Percentiles rank a stretch among this genome's conserved stretches.
Evolutionary conservation across 1,284 basidiomycete genomes (phyloP).

Genomic region (Sparassis latifolia): DNA sequence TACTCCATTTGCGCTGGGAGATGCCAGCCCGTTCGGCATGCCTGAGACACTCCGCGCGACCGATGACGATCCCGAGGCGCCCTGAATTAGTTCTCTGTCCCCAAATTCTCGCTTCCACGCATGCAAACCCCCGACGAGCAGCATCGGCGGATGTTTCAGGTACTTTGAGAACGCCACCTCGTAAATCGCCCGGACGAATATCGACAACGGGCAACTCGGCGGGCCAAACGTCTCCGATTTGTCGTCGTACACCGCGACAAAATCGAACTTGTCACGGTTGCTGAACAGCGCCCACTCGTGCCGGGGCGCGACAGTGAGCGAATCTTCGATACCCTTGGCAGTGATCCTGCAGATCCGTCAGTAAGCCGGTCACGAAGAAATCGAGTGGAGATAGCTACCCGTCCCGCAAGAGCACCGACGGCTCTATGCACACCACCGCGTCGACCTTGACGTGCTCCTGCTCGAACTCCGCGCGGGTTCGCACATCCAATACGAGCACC

Average conservation of each 20-base stretch:
- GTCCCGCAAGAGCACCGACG: constrained; percentile 62
- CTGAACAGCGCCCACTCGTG: constrained; percentile 69
- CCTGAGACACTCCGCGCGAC: constrained; percentile 2
- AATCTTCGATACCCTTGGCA: constrained; percentile 66
- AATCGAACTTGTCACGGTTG: constrained; percentile 82
- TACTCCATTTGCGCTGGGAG: constrained; percentile 14
- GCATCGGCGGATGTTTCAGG: constrained; percentile 73
- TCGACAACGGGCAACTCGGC: constrained; percentile 45
- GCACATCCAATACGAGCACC: constrained; percentile 79
- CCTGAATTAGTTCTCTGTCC: constrained; percentile 37
- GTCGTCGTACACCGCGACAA: constrained; percentile 86
- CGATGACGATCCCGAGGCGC: constrained; percentile 14
- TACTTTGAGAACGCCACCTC: constrained; percentile 68
- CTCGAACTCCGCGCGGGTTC: constrained; percentile 73
- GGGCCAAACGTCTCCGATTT: constrained; percentile 54
- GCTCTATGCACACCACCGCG: constrained; percentile 82
- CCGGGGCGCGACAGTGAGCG: constrained; percentile 66
- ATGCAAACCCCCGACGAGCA: constrained; percentile 82
- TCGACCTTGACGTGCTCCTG: constrained; percentile 65
- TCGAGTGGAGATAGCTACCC: constrained; percentile 42
- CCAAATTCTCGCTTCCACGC: constrained; percentile 75
- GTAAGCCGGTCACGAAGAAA: neutral
- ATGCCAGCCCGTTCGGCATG: constrained; percentile 10
- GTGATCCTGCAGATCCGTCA: constrained; percentile 46
- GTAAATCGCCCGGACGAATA: constrained; percentile 64